Base-by-base conservation (phyloP, 2,329 filamentous ascomycete genomes). In the Penicillium verrucosum region DNA sequence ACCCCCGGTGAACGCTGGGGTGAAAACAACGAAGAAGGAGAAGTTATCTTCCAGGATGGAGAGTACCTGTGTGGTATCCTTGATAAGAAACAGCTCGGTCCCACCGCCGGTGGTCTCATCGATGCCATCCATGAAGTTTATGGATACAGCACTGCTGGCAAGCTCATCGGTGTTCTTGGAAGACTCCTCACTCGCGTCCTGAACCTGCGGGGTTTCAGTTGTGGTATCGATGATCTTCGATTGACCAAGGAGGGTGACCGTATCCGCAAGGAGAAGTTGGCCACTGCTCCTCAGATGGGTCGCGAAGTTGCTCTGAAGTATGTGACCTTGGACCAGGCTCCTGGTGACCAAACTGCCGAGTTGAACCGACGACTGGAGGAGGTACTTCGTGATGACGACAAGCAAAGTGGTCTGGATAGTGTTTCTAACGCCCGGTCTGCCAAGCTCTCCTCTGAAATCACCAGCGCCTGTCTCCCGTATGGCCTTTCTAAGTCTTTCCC, bases 71-170 rank as follows among this genome's bases (percentile, higher is more conserved):
- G 86, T 46, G 94, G 94, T 66, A 95, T 99, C 66, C 82, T 99
- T 29, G 95, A 99, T 73, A 99, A 99, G 77, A 88, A 90, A 40
- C 94, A 99, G 66, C 89, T 99, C 57, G 94, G 94, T 52, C 92
- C 92, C 37, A 89, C 85, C 58, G 85, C 86, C 30, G 92, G 92
- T 51, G 94, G 94, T 60, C 81, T 99, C 43, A 86, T 99, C 58
- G 94, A 99, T 71, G 87, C 92, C 2, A 85, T 97, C 23, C 93
- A 99, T 69, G 94, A 99, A 70, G 85, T 92, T 1, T 97, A 97
- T 70, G 94, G 95, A 2, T 89, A 94, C 56, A 88, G 88, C 16
- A 82, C 89, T 61, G 93, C 94, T 21, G 93, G 94, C 34, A 91
- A 90, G 70, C 80, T 96, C 10, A 84, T 99, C 52, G 95, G 92